Evolutionary conservation across 345 rosid species (phyloP).

Genomic region (Nephelium lappaceum): DNA sequence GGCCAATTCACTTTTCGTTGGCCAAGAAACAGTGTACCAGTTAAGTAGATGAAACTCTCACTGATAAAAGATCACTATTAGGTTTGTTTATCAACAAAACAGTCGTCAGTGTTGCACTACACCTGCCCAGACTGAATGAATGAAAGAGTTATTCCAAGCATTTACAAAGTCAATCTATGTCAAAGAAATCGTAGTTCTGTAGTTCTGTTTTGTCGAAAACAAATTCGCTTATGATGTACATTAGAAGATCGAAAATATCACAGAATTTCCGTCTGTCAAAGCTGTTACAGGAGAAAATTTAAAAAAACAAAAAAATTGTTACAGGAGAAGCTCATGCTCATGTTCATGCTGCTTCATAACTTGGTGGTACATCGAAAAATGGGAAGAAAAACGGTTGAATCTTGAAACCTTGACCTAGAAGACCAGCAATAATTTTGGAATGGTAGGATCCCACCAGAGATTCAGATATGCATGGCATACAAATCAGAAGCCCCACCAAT

Average conservation of each 20-base stretch:
- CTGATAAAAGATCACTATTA: too few relatives aligned
- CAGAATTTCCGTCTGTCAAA: not conserved
- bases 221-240: not conserved
- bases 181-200: not conserved
- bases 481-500: not conserved
- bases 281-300: not conserved
- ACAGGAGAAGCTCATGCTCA: not conserved
- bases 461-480: not conserved
- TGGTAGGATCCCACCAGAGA: not conserved
- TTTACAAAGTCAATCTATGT: too few relatives aligned
- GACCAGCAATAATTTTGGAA: not conserved
- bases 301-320: too few relatives aligned
- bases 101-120: too few relatives aligned
- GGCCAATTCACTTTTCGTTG: too few relatives aligned
- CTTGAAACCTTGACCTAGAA: not conserved
- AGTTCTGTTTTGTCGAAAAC: not conserved
- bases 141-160: too few relatives aligned
- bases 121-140: too few relatives aligned
- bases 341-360: not conserved
- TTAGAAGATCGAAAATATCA: not conserved
- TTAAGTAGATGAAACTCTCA: too few relatives aligned
- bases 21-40: too few relatives aligned
- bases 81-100: too few relatives aligned
- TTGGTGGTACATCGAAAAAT: not conserved
- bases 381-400: not conserved